Evolutionary conservation across 108 stramenopile genomes (phyloP), one percentile per base, ranked within the genome.

Genomic region (Nitzschia sp.): DNA sequence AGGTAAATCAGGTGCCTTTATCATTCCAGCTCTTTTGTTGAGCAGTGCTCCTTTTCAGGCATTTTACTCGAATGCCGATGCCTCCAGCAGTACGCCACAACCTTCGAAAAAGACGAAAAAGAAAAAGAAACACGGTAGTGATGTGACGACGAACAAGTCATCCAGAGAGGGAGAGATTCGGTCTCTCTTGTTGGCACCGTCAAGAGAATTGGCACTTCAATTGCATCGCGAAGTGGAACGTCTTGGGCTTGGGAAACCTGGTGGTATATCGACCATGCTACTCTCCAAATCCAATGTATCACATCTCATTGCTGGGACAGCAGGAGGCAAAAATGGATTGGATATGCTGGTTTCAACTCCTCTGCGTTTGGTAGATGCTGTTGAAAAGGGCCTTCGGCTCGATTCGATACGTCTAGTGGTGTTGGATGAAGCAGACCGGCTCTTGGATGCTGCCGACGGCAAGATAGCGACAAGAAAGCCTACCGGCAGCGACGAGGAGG

Each of bases 401-500:
- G 71, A 71, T 53, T 78, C 85, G 8, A 72, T 89, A 9, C 74
- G 96, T n/a, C 66, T 95, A 44, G 85, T 99, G 21, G 96, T 98
- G 8, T 71, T 99, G 53, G 98, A 98, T 63, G 99, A 99, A 66
- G 98, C 97, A 0, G 99, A 99, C 79, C 88, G 97, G 15, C 70
- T 99, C 48, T 71, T 99, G 44, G 92, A 96, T 53, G 89, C 85
- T 22, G 78, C 80, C 15, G 91, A 89, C 65, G 85, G 88, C 33
- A 77, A 58, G 29, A 38, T 66, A 28, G 68, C 57, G 0, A 57
- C 69, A 31, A 63, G 63, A 29, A 35, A 66, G 2, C 16, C 26
- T 5, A 22, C 8, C 21, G 33, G 28, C 9, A 34, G 19, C 17
- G 68, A 76, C 33, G 64, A 30, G 22, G 68, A 46, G 17, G 60